Percentiles rank a stretch among this genome's conserved stretches.
These are phyloP conservation scores for Polytolypa hystricis DNA, from an alignment of 2,329 filamentous ascomycete genomes.

Conservation along the genomic window DNA sequence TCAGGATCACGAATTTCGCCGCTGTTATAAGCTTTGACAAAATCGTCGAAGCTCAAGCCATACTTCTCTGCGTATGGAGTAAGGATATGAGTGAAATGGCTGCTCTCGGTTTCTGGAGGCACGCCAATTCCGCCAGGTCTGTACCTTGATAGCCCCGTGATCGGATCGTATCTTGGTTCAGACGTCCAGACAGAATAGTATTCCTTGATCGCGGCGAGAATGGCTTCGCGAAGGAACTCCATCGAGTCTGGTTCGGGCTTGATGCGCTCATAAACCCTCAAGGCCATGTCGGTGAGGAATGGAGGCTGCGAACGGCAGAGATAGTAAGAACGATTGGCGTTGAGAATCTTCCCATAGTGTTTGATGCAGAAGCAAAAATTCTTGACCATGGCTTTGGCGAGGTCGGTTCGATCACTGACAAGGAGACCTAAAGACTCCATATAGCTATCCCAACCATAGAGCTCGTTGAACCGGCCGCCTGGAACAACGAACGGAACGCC, in stretches of 20 bases:
- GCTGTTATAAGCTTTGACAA: constrained; percentile 79
- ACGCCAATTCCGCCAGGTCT: constrained; percentile 73
- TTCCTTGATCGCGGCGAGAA: constrained; percentile 91
- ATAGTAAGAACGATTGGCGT: constrained; percentile 94
- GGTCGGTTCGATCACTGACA: constrained; percentile 69
- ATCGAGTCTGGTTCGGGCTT: constrained; percentile 68
- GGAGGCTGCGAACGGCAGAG: constrained; percentile 88
- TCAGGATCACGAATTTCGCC: constrained; percentile 69
- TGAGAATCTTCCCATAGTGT: constrained; percentile 96
- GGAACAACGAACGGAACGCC: constrained; percentile 95
- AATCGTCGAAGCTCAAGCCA: constrained; percentile 68
- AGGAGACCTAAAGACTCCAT: constrained; percentile 91
- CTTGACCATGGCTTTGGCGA: constrained; percentile 87
- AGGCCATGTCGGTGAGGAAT: constrained; percentile 93
- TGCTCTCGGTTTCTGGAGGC: constrained; percentile 81
- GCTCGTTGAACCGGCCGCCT: constrained; percentile 91
- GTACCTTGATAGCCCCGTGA: constrained; percentile 73
- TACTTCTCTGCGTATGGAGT: constrained; percentile 75
- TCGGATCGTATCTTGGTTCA: constrained; percentile 64
- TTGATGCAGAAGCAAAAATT: constrained; percentile 98
- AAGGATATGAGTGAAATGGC: constrained; percentile 75
- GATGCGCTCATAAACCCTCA: constrained; percentile 88
- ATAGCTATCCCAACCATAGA: constrained; percentile 99
- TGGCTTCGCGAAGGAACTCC: constrained; percentile 70
- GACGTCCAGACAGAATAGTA: constrained; percentile 83